Percentiles rank a stretch among this genome's conserved stretches.
phyloP scores from a whole-genome alignment of 176 grass and related monocot species.

The Carex parvula region DNA sequence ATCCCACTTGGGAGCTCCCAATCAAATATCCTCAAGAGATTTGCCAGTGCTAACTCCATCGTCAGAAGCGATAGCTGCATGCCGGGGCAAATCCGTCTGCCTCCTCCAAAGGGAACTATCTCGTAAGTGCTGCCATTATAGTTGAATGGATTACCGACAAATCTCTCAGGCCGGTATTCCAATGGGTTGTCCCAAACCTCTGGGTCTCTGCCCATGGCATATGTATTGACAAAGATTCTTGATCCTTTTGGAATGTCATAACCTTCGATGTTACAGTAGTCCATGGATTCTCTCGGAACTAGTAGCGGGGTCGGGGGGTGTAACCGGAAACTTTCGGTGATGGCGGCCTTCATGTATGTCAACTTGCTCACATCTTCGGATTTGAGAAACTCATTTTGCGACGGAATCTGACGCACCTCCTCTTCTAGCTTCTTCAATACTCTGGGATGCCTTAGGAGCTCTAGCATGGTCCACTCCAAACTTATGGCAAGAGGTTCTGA shows the following conservation, averaged over 20 bases:
- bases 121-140: constrained; percentile 14
- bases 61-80: constrained; percentile 12
- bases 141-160: constrained; percentile 8
- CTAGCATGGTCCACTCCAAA: constrained; percentile 30
- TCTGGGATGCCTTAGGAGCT: constrained; percentile 29
- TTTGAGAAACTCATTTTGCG: neutral
- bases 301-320: constrained; percentile 36
- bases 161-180: constrained; percentile 27
- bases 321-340: constrained; percentile 40
- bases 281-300: constrained; percentile 20
- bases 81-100: constrained; percentile 27
- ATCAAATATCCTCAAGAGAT: constrained; percentile 25
- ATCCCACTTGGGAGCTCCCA: constrained; percentile 23
- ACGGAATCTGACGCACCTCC: neutral
- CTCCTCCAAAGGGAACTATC: constrained; percentile 16
- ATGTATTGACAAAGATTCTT: constrained; percentile 31
- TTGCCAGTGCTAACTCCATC: constrained; percentile 20
- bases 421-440: constrained; percentile 12
- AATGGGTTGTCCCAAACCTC: constrained; percentile 19
- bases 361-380: neutral
- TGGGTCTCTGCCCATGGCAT: constrained; percentile 35
- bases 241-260: constrained; percentile 28
- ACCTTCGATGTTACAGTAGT: constrained; percentile 26
- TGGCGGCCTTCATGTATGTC: constrained; percentile 28
- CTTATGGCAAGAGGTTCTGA: constrained; percentile 30